Percentiles rank a stretch among this genome's conserved stretches.
These are phyloP conservation scores for Penicillium odoratum DNA, from an alignment of 495 filamentous ascomycete species.

Conservation along the genomic window DNA sequence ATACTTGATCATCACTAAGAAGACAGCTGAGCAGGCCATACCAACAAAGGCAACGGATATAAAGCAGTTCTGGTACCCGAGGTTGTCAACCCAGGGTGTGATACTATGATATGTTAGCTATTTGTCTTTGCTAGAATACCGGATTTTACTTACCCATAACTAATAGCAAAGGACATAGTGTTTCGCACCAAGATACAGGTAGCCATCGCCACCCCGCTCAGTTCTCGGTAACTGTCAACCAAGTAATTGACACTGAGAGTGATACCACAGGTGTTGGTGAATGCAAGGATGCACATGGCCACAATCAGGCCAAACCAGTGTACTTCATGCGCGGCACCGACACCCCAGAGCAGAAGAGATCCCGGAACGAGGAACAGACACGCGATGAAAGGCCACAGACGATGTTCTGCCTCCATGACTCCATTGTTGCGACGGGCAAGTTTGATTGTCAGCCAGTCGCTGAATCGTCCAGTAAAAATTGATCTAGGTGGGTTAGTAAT, in stretches of 20 bases:
- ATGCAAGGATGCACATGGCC: constrained; percentile 59
- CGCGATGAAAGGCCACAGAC: constrained; percentile 60
- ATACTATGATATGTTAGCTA: constrained; percentile 39
- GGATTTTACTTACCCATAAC: constrained; percentile 46
- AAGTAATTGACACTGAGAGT: constrained; percentile 62
- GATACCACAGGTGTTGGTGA: constrained; percentile 58
- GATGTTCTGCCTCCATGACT: constrained; percentile 61
- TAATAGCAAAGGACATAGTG: constrained; percentile 63
- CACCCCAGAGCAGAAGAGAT: constrained; percentile 66
- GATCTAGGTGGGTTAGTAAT: constrained; percentile 24
- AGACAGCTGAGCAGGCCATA: constrained; percentile 52
- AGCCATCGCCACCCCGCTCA: constrained; percentile 62
- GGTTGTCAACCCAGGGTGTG: constrained; percentile 60
- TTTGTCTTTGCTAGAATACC: neutral
- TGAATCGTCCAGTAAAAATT: constrained; percentile 54
- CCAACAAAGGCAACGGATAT: constrained; percentile 61
- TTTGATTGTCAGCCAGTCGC: constrained; percentile 58
- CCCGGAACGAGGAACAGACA: constrained; percentile 56
- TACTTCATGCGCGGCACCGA: constrained; percentile 60
- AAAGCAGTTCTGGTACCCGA: constrained; percentile 65
- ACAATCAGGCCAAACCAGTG: constrained; percentile 65
- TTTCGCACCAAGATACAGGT: constrained; percentile 66
- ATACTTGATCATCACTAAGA: constrained; percentile 57
- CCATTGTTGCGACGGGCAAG: constrained; percentile 62
- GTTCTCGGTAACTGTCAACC: constrained; percentile 63